Evolutionary conservation across 805 yeast species (phyloP), one percentile per base, ranked within the genome.

Genomic region (Metschnikowia drakensbergensis): DNA sequence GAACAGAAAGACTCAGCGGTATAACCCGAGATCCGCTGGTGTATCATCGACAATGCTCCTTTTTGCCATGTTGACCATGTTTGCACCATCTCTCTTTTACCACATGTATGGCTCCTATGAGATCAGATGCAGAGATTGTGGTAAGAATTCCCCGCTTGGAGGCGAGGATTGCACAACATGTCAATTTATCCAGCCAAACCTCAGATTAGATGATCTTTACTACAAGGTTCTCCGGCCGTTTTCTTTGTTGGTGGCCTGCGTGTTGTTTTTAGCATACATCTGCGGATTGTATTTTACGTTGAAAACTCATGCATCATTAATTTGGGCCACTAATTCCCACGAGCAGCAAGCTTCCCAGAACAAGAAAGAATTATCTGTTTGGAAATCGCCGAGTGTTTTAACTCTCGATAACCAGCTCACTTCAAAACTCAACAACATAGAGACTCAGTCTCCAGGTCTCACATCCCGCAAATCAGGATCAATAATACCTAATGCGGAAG

Each of bases 11-110:
- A 92, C 98, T 0, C 99, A 92, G 65, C 69, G 97, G 51, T 94
- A 94, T 65, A 94, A 94, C 61, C 98, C 99, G 1, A 82, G 92
- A 37, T 86, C 96, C 48, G 98, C 99, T 0, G 97, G 98, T 53
- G 99, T 94, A 1, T 88, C 96, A 4, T 90, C 97, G 0, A 94
- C 99, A 2, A 88, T 94, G 96, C 73, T 94, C 45, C 73, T 94
- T 46, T 94, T 85, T 71, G 95, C 97, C 3, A 81, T 89, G 69
- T 80, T 90, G 43, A 94, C 88, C 2, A 89, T 91, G 82, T 82
- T 94, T 67, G 86, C 96, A 0, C 99, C 99, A 4, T 88, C 98
- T 0, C 74, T 90, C 30, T 81, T 94, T 58, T 88, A 88, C 62
- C 94, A 88, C 63, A 84, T 94, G 40, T 92, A 88, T 64, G 99